Evolutionary conservation across 768 basidiomycete genomes (phyloP).

Genomic region (Psilocybe tampanensis): DNA sequence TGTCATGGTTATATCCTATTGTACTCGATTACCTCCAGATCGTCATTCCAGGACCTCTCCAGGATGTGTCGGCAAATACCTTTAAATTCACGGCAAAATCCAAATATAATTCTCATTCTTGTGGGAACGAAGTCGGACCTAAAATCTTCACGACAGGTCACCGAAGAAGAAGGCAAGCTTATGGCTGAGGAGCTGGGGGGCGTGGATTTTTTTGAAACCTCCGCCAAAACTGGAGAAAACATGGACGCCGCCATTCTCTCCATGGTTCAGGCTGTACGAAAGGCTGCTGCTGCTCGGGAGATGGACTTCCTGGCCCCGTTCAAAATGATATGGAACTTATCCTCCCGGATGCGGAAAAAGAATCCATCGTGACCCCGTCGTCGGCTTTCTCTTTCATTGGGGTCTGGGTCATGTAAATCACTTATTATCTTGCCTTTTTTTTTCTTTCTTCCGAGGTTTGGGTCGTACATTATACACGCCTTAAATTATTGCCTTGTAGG

Average conservation of each 20-base stretch:
- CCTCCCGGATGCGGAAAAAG: not conserved
- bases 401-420: not conserved
- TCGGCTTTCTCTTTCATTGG: not conserved
- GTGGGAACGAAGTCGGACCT: conserved; percentile 31
- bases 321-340: not conserved
- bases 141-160: conserved; percentile 21
- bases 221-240: conserved; percentile 29
- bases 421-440: not conserved
- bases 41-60: conserved; percentile 27
- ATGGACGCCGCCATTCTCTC: conserved; percentile 22
- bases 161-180: conserved; percentile 22
- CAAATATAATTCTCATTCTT: conserved; percentile 21
- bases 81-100: conserved; percentile 17
- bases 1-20: conserved; percentile 25
- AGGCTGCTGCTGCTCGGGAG: conserved; percentile 4
- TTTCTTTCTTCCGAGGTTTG: not conserved
- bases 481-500: not conserved
- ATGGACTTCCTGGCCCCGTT: conserved; percentile 4
- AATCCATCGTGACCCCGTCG: not conserved
- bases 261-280: conserved; percentile 16
- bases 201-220: conserved; percentile 28
- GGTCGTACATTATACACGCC: not conserved
- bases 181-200: conserved; percentile 29
- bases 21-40: conserved; percentile 25
- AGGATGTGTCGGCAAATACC: conserved; percentile 26